Percentiles rank a stretch among this genome's conserved stretches.
phyloP scores from a whole-genome alignment of 2,329 filamentous ascomycete species.

The Zalaria obscura region DNA sequence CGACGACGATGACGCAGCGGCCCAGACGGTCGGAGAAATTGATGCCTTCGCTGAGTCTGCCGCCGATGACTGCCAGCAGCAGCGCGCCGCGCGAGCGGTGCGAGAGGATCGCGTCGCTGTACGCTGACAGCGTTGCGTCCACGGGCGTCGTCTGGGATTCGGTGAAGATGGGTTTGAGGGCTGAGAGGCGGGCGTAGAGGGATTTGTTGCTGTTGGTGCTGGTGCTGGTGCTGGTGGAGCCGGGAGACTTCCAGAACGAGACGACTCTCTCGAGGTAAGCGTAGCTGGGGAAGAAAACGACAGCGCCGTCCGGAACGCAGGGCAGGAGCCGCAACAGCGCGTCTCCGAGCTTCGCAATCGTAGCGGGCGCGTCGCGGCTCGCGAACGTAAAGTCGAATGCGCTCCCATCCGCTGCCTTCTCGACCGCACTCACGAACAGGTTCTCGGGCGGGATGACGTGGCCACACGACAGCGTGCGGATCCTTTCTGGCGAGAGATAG shows the following conservation, averaged over 20 bases:
- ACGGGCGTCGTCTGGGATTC: slow-evolving; percentile 28
- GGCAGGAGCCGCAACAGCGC: slow-evolving; percentile 58
- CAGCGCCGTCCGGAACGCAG: slow-evolving; percentile 72
- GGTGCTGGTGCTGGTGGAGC: background rate
- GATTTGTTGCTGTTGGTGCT: slow-evolving; percentile 15
- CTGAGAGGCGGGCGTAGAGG: slow-evolving; percentile 44
- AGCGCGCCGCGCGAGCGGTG: slow-evolving; percentile 51
- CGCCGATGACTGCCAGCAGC: slow-evolving; percentile 80
- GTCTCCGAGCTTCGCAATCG: slow-evolving; percentile 56
- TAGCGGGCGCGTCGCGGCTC: slow-evolving; percentile 52
- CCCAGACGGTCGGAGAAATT: slow-evolving; percentile 91
- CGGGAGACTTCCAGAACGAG: slow-evolving; percentile 22
- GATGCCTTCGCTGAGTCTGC: slow-evolving; percentile 92
- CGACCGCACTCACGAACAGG: slow-evolving; percentile 63
- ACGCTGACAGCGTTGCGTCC: slow-evolving; percentile 61
- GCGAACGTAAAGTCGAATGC: slow-evolving; percentile 82
- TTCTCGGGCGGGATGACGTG: slow-evolving; percentile 82
- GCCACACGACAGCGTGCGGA: slow-evolving; percentile 78
- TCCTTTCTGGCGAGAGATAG: slow-evolving; percentile 44
- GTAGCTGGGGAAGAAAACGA: slow-evolving; percentile 94
- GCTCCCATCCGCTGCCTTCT: slow-evolving; percentile 28
- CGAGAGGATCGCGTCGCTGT: slow-evolving; percentile 48
- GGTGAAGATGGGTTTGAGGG: slow-evolving; percentile 40
- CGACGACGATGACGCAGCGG: slow-evolving; percentile 80
- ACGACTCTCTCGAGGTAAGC: slow-evolving; percentile 67